Evolutionary conservation across 1,284 basidiomycete genomes (phyloP), one percentile per base, ranked within the genome.

Genomic region (Ceratorhiza oryzae-sativae): DNA sequence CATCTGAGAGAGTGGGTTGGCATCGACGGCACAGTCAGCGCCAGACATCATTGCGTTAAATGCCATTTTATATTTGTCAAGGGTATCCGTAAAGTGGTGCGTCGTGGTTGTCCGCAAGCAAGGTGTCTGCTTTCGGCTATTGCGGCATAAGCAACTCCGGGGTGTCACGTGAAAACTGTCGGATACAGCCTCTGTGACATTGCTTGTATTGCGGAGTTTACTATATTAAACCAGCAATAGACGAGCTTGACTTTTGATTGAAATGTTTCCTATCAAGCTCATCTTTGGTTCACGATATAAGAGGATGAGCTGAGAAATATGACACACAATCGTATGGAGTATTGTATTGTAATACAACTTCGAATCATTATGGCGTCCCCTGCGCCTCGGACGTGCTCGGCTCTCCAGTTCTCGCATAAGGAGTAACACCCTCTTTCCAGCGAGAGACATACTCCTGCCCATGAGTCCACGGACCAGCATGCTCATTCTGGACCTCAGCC

Each of bases 1-100:
- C 51, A 98, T 90, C 77, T 95, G 92, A 20, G 92, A 89, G 36
- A 99, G 85, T 3, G 95, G 94, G 79, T 98, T 98, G 71, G 90
- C 86, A 5, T 89, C 86, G 25, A 90, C 87, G 8, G 91, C 91
- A 81, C 96, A 97, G 81, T 97, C 96, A 68, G 94, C 88, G 75
- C 95, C 95, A 71, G 92, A 95, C 75, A 98, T 88, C 75, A 98
- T 87, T 72, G 83, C 79, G 68, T 80, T 78, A 75, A 84, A 82
- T 13, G 80, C 76, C 80, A 81, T 81, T 2, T 34, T 72, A 23
- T 45, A 36, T 20, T 48, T 34, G 2, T 59, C 20, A 13, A 42
- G 27, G 12, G 41, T 55, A 25, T 25, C 13, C 45, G 23, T 42
- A 3, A 5, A 25, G 42, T 61, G 13, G 41, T 45, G 42, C 30